These are phyloP conservation scores for Davidsoniella virescens DNA, from an alignment of 2,329 filamentous ascomycete species.

Conservation along the genomic window DNA sequence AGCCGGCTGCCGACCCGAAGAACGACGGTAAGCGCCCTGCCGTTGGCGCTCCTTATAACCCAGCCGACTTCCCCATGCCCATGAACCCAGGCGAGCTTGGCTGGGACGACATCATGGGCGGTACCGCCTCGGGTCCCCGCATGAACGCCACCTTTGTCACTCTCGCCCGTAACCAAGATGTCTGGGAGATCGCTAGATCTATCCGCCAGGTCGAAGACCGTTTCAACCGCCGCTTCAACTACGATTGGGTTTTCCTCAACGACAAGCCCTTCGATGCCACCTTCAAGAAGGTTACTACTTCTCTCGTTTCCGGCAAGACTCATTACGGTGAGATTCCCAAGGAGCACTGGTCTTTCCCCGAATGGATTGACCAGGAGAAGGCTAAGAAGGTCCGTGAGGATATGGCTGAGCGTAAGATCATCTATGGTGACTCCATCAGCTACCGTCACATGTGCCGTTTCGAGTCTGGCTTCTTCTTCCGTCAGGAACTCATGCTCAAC, in stretches of 20 bases:
- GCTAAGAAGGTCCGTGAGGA: conserved; percentile 81
- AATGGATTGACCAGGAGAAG: conserved; percentile 89
- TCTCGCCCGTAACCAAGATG: conserved; percentile 76
- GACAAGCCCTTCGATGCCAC: conserved; percentile 83
- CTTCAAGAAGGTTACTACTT: conserved; percentile 82
- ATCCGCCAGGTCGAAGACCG: conserved; percentile 95
- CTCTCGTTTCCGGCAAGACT: conserved; percentile 83
- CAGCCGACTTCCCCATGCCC: conserved; percentile 32
- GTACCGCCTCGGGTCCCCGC: conserved; percentile 48
- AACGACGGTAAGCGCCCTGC: conserved; percentile 16
- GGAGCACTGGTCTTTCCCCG: conserved; percentile 95
- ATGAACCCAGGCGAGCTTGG: conserved; percentile 35
- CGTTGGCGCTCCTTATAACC: conserved; percentile 21
- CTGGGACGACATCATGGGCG: conserved; percentile 33
- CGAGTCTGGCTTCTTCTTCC: conserved; percentile 98
- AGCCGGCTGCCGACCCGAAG: conserved; percentile 5
- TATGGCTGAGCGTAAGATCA: conserved; percentile 88
- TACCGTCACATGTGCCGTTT: conserved; percentile 99
- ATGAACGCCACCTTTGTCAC: conserved; percentile 98
- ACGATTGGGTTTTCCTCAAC: conserved; percentile 99
- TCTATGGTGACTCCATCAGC: conserved; percentile 92
- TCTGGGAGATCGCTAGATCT: conserved; percentile 93
- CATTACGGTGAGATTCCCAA: conserved; percentile 77
- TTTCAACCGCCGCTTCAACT: conserved; percentile 93
- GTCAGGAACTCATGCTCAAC: conserved; percentile 78